These are phyloP conservation scores for Xerocomellus intermedius DNA, from an alignment of 768 basidiomycete genomes.

Conservation along the genomic window DNA sequence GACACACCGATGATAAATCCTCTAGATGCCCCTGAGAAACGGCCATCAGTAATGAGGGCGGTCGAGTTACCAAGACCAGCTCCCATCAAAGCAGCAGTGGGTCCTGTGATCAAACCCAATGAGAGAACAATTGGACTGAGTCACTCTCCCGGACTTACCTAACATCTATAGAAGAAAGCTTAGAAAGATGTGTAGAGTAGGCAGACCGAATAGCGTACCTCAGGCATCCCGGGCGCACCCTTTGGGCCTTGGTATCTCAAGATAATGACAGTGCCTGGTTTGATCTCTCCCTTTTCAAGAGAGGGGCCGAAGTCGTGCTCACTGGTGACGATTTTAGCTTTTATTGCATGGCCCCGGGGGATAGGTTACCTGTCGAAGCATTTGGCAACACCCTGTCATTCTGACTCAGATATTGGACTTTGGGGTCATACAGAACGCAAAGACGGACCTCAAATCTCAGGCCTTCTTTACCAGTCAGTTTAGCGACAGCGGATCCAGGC, in stretches of 20 bases:
- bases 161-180: constrained; percentile 39
- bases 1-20: constrained; percentile 57
- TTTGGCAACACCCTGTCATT: constrained; percentile 61
- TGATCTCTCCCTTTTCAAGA: constrained; percentile 73
- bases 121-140: neutral
- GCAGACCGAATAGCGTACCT: constrained; percentile 39
- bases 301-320: constrained; percentile 71
- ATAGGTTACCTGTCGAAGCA: constrained; percentile 66
- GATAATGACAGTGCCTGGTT: constrained; percentile 70
- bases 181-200: neutral
- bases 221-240: constrained; percentile 92
- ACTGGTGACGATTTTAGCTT: constrained; percentile 33
- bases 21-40: constrained; percentile 81
- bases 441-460: constrained; percentile 66
- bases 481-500: constrained; percentile 85
- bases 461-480: constrained; percentile 93
- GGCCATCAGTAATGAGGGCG: constrained; percentile 84
- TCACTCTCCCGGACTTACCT: constrained; percentile 27
- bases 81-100: constrained; percentile 81
- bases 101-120: constrained; percentile 41
- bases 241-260: constrained; percentile 90
- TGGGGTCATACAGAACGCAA: neutral
- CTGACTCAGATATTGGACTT: neutral
- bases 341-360: neutral
- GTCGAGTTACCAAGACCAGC: constrained; percentile 78